Percentiles rank a stretch among this genome's conserved stretches.
Conservation (phyloP, 2,329 filamentous ascomycete genomes). For the Ophiognomonia clavigignenti-juglandacearum region DNA sequence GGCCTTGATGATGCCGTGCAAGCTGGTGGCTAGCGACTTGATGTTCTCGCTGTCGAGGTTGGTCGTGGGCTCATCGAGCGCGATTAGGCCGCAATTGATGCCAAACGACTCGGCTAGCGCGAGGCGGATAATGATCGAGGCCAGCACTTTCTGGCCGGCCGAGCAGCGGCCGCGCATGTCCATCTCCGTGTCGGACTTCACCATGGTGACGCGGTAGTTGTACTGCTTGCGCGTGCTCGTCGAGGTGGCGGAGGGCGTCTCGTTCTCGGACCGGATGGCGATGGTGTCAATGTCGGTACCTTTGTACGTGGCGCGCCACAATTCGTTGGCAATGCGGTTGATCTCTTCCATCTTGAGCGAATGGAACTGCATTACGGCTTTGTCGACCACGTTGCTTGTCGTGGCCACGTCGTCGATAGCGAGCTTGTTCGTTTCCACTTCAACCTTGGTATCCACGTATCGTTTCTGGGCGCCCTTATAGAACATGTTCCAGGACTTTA, state of each 20-base stretch:
- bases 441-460: conserved; percentile 85
- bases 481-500: conserved; percentile 70
- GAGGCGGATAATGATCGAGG: conserved; percentile 94
- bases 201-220: conserved; percentile 98
- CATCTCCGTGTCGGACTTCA: conserved; percentile 96
- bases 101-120: conserved; percentile 96
- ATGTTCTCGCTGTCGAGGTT: conserved; percentile 97
- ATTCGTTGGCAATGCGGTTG: conserved; percentile 86
- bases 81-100: conserved; percentile 91
- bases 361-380: conserved; percentile 97
- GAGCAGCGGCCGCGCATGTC: conserved; percentile 98
- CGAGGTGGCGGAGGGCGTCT: conserved; percentile 42
- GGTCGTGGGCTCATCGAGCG: conserved; percentile 94
- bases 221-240: conserved; percentile 69
- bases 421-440: conserved; percentile 85
- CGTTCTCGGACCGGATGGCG: conserved; percentile 86
- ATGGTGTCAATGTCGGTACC: conserved; percentile 97
- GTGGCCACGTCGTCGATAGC: conserved; percentile 85
- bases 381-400: conserved; percentile 80
- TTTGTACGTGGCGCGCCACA: conserved; percentile 97
- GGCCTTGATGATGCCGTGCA: conserved; percentile 81
- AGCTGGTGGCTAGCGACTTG: conserved; percentile 73
- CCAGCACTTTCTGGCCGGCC: conserved; percentile 93
- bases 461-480: conserved; percentile 77
- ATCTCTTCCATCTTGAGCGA: conserved; percentile 97